A percentile compares a stretch with the other conserved stretches of the same genome.
These are phyloP conservation scores for Fusarium anthophilum DNA, from an alignment of 2,329 filamentous ascomycete species.

Conservation along the genomic window DNA sequence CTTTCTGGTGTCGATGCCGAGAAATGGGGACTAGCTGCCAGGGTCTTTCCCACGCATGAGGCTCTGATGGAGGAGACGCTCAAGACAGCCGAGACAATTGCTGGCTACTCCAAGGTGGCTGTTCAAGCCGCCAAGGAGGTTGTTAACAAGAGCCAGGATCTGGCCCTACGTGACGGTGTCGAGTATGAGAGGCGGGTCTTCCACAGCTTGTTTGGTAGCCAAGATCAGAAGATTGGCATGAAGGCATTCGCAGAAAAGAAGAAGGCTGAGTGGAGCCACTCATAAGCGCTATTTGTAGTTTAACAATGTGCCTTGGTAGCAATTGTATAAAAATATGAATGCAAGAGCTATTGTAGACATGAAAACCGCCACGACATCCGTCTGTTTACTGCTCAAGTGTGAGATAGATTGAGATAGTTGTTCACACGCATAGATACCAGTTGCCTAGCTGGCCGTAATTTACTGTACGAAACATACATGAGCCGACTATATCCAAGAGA, in stretches of 20 bases:
- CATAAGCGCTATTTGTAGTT: slow-evolving; percentile 54
- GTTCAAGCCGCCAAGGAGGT: slow-evolving; percentile 94
- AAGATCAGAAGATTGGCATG: slow-evolving; percentile 98
- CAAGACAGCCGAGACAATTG: slow-evolving; percentile 88
- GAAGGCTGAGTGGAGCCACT: slow-evolving; percentile 89
- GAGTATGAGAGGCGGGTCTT: slow-evolving; percentile 96
- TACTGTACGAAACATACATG: neutral
- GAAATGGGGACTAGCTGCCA: slow-evolving; percentile 89
- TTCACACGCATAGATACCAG: neutral
- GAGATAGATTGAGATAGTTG: slow-evolving; percentile 6
- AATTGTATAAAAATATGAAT: neutral
- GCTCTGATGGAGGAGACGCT: slow-evolving; percentile 83
- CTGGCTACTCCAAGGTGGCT: slow-evolving; percentile 85
- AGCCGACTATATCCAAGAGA: neutral
- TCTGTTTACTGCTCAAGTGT: slow-evolving; percentile 1
- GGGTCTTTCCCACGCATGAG: slow-evolving; percentile 81
- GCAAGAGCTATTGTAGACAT: neutral
- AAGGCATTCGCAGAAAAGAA: slow-evolving; percentile 94
- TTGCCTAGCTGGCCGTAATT: neutral
- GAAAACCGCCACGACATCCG: neutral
- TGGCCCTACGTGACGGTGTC: slow-evolving; percentile 86
- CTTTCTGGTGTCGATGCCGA: slow-evolving; percentile 87
- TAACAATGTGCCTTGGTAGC: neutral
- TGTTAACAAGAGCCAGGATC: slow-evolving; percentile 98
- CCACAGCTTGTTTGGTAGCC: slow-evolving; percentile 90